Base-by-base conservation (phyloP, 768 basidiomycete genomes). In the Rhizopogon rudus region DNA sequence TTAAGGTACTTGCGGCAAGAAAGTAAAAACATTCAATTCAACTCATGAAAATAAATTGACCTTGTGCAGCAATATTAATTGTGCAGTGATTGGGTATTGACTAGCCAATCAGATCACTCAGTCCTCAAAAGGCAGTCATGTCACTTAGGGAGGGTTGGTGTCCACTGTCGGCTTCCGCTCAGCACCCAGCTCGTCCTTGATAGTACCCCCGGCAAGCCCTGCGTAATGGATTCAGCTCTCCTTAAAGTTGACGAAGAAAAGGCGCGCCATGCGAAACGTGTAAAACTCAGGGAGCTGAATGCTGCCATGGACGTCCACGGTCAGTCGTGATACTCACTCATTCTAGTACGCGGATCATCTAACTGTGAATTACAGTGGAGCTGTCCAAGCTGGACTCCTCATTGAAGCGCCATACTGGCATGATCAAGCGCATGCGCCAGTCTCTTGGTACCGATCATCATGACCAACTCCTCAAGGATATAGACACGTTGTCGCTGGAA, bases 391-490 rank as follows among this genome's bases (percentile, higher is more conserved):
- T 94, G 22, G 97, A 98, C 71, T 93, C 97, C 3, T 98, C 97
- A 43, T 73, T 99, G 55, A 98, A 93, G 73, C 87, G 93, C 6
- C 95, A 99, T 71, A 98, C 94, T 1, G 91, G 93, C 6, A 81
- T 98, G 59, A 94, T 97, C 60, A 98, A 96, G 71, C 87, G 91
- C 44, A 88, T 98, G 63, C 84, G 88, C 44, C 91, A 88, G 65
- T 91, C 92, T 16, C 78, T 98, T 64, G 89, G 87, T 14, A 67
- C 78, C 40, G 91, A 93, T 62, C 87, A 92, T 67, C 81, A 79
- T 45, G 92, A 94, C 62, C 87, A 91, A 63, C 85, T 96, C 57
- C 73, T 97, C 61, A 98, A 94, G 71, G 97, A 99, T 64, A 85
- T 97, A 60, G 88, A 94, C 58, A 80, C 88, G 0, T 79, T 99